phyloP scores from a whole-genome alignment of 2,329 filamentous ascomycete genomes.

The Chaetomium sp. region DNA sequence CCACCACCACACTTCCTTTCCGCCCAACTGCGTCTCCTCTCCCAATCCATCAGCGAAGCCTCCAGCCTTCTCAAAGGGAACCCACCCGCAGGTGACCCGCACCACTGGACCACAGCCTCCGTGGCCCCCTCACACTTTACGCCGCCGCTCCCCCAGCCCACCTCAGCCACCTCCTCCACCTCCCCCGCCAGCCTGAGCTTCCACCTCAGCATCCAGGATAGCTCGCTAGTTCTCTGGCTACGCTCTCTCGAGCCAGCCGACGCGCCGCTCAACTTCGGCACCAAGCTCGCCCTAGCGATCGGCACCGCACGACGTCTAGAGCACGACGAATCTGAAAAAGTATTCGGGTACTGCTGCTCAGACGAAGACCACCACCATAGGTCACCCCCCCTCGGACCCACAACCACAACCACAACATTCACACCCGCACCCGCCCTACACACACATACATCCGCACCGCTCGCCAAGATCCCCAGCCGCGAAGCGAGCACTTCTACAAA shows the following conservation, averaged over 20 bases:
- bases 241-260: constrained; percentile 69
- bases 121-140: constrained; percentile 49
- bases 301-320: constrained; percentile 64
- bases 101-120: constrained; percentile 51
- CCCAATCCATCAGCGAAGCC: constrained; percentile 57
- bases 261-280: constrained; percentile 62
- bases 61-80: constrained; percentile 59
- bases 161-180: constrained; percentile 34
- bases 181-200: constrained; percentile 67
- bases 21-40: constrained; percentile 58
- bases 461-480: not conserved
- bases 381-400: not conserved
- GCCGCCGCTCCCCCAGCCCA: constrained; percentile 38
- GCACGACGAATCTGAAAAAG: constrained; percentile 78
- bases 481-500: not conserved
- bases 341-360: constrained; percentile 64
- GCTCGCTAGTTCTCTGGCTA: constrained; percentile 68
- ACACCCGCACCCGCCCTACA: not conserved
- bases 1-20: constrained; percentile 55
- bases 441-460: not conserved
- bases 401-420: too few relatives aligned
- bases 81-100: constrained; percentile 39
- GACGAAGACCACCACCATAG: constrained; percentile 17
- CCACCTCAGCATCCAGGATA: constrained; percentile 69
- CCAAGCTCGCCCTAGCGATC: constrained; percentile 70